A percentile compares a stretch with the other conserved stretches of the same genome.
These are phyloP conservation scores for Dimocarpus longan DNA, from an alignment of 345 rosid species.

Conservation along the genomic window DNA sequence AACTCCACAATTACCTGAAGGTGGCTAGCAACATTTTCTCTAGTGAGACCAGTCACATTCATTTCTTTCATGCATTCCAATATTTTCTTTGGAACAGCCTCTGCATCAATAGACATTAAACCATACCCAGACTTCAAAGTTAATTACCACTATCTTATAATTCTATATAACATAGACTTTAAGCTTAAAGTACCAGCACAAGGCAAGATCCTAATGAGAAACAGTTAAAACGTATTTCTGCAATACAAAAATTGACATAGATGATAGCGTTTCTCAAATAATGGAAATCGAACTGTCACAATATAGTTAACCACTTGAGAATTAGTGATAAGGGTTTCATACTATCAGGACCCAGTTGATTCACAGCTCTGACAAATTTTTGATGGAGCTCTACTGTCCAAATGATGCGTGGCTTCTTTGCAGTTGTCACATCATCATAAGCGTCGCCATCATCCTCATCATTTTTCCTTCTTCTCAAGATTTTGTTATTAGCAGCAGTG, in stretches of 20 bases:
- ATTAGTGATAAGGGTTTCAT: constrained; percentile 12
- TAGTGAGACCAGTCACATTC: constrained; percentile 30
- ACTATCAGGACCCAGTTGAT: constrained; percentile 35
- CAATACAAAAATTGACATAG: not conserved
- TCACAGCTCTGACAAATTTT: constrained; percentile 30
- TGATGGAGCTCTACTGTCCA: constrained; percentile 38
- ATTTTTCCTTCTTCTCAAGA: constrained; percentile 17
- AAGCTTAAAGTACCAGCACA: not conserved
- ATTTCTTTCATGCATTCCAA: constrained; percentile 40
- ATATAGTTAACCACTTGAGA: not conserved
- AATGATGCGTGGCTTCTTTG: constrained; percentile 31
- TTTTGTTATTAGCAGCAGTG: not conserved
- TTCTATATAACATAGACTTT: not conserved
- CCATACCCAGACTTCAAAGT: not conserved
- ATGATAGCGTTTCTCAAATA: not conserved
- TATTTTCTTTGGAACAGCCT: constrained; percentile 45
- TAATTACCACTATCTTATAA: not conserved
- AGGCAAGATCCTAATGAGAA: not conserved
- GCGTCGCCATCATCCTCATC: constrained; percentile 2
- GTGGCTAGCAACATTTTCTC: constrained; percentile 46
- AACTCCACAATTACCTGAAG: constrained; percentile 35
- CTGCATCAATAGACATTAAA: constrained; percentile 23
- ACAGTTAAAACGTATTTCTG: not conserved
- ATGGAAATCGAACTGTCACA: not conserved
- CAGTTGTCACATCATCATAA: constrained; percentile 11